Evolutionary conservation across 495 filamentous ascomycete genomes (phyloP), one percentile per base, ranked within the genome.

Genomic region (Aspergillus asperescens): DNA sequence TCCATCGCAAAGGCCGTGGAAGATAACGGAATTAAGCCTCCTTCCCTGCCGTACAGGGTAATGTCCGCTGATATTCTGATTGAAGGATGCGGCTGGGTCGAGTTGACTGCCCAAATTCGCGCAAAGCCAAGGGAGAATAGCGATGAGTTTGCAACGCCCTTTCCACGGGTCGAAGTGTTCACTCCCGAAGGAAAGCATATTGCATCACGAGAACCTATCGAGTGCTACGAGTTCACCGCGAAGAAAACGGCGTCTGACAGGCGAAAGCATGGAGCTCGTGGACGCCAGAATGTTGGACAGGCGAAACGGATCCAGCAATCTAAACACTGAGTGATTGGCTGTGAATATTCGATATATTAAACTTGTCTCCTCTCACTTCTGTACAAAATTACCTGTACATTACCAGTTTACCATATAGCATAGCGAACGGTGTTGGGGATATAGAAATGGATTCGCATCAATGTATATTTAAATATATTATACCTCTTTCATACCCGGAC

Each of bases 31-130:
- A 55, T 61, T 4, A 59, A 60, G n/a, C 50, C 61, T 0, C 66
- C 64, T 15, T 15, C 51, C 19, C 69, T 97, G 31, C 91, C 90
- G 2, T 99, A 92, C 64, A 77, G 75, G 8, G 81, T 96, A 3
- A 73, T 91, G 47, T 77, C 83, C 5, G 77, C 85, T 0, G 93
- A 99, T 64, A 81, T 99, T 31, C 71, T 99, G 7, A 83, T 99
- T 29, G 90, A 96, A 58, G 88, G 92, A 16, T 83, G 84, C 34
- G 93, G 93, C 2, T 99, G 94, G 92, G 77, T 99, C 7, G 93
- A 99, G 65, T 66, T 99, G 16, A 84, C 81, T 5, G 82, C 84
- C 12, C 91, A 97, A 67, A 78, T 93, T 7, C 81, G 91, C 19
- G 78, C 77, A 20, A 80, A 71, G 53, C 55, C 63, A 23, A 44